These are phyloP conservation scores for Gentiana macrophylla DNA, from an alignment of 257 asterid genomes.

Conservation along the genomic window DNA sequence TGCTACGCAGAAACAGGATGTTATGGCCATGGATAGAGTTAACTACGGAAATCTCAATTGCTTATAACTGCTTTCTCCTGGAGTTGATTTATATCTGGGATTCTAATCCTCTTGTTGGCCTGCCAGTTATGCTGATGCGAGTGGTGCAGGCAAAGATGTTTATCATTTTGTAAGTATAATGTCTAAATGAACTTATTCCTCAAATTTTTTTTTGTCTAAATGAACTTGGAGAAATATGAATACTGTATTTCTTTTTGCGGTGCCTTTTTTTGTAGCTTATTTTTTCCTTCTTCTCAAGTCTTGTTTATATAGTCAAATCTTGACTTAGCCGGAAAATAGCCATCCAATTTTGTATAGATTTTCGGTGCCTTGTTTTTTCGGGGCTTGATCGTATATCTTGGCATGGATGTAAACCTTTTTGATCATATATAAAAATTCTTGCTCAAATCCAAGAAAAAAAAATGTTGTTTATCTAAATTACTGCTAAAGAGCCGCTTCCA, in stretches of 20 bases:
- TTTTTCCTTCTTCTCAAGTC: too few relatives aligned
- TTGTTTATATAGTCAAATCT: too few relatives aligned
- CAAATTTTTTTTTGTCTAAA: background rate
- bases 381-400: too few relatives aligned
- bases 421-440: too few relatives aligned
- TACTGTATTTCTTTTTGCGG: background rate
- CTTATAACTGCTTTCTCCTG: conserved; percentile 4
- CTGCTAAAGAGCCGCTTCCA: too few relatives aligned
- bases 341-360: too few relatives aligned
- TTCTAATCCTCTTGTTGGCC: conserved; percentile 13
- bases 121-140: conserved; percentile 57
- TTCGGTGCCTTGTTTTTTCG: too few relatives aligned
- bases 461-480: too few relatives aligned
- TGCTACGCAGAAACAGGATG: background rate
- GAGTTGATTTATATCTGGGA: background rate
- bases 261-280: background rate
- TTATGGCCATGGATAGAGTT: background rate
- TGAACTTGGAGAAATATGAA: too few relatives aligned
- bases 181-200: background rate
- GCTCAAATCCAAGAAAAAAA: too few relatives aligned
- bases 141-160: conserved; percentile 58
- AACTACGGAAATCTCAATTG: background rate
- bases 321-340: too few relatives aligned
- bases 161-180: conserved; percentile 45
- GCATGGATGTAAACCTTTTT: too few relatives aligned